phyloP scores from a whole-genome alignment of 306 rosid genomes.

The Oemleria cerasiformis region DNA sequence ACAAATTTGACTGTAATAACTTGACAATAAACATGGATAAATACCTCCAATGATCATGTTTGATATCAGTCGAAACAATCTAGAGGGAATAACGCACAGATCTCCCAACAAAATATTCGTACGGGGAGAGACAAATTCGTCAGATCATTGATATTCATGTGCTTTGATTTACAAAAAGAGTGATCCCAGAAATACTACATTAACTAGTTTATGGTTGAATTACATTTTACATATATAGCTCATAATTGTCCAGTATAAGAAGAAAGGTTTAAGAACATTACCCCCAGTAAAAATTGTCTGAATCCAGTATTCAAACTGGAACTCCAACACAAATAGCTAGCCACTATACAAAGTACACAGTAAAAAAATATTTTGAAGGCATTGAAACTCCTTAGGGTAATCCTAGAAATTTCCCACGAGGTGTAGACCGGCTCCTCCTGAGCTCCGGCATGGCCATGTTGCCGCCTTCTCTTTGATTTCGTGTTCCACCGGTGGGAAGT shows the following conservation, averaged over 20 bases:
- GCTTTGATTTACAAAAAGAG: slow-evolving; percentile 20
- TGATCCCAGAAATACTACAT: slow-evolving; percentile 14
- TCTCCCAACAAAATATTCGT: too few relatives aligned
- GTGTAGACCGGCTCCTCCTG: slow-evolving; percentile 81
- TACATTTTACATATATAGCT: slow-evolving; percentile 13
- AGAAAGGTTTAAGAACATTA: slow-evolving; percentile 14
- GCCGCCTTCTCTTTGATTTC: slow-evolving; percentile 55
- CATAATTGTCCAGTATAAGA: slow-evolving; percentile 31
- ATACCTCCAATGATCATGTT: too few relatives aligned
- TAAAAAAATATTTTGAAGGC: background rate
- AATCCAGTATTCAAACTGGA: slow-evolving; percentile 32
- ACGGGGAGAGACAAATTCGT: background rate
- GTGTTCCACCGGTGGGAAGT: slow-evolving; percentile 40
- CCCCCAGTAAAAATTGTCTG: slow-evolving; percentile 31
- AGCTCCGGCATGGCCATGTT: slow-evolving; percentile 48
- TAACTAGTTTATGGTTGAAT: slow-evolving; percentile 25
- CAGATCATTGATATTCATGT: background rate
- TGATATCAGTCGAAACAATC: too few relatives aligned
- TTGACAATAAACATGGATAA: too few relatives aligned
- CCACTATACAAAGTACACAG: slow-evolving; percentile 44
- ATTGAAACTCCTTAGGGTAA: slow-evolving; percentile 40
- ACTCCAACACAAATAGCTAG: slow-evolving; percentile 24
- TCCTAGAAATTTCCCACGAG: slow-evolving; percentile 73
- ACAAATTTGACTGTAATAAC: too few relatives aligned
- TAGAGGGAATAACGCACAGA: too few relatives aligned